These are phyloP conservation scores for Aspergillus phoenicis DNA, from an alignment of 2,329 filamentous ascomycete species.

Conservation along the genomic window DNA sequence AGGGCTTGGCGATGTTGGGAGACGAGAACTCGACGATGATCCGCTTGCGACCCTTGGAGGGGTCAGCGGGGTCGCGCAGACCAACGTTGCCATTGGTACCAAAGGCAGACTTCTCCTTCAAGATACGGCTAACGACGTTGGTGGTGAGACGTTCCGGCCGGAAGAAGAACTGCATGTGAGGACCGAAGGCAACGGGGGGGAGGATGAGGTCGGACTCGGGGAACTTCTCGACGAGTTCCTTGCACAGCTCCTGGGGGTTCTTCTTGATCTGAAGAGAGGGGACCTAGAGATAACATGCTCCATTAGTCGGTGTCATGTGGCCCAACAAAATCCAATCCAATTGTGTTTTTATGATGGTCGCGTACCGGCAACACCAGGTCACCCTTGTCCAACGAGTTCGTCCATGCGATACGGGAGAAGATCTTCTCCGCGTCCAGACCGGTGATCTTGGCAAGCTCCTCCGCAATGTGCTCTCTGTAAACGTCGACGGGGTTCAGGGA, in stretches of 20 bases:
- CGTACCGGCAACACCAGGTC: constrained; percentile 49
- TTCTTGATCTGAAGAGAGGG: constrained; percentile 55
- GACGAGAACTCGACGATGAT: constrained; percentile 68
- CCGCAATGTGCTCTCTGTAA: constrained; percentile 50
- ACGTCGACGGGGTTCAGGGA: constrained; percentile 51
- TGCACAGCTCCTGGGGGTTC: constrained; percentile 59
- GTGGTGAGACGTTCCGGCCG: constrained; percentile 58
- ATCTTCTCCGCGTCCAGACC: constrained; percentile 45
- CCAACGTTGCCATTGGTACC: constrained; percentile 64
- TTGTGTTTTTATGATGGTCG: background rate
- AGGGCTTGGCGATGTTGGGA: constrained; percentile 69
- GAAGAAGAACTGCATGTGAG: constrained; percentile 69
- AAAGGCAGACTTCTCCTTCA: constrained; percentile 58
- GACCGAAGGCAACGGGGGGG: constrained; percentile 58
- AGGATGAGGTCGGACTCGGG: constrained; percentile 61
- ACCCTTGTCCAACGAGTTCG: constrained; percentile 50
- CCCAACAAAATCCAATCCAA: background rate
- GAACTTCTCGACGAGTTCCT: constrained; percentile 60
- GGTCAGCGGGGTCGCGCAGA: constrained; percentile 59
- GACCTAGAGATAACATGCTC: constrained; percentile 31
- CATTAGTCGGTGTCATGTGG: constrained; percentile 13
- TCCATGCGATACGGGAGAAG: constrained; percentile 47
- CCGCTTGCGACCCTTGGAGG: constrained; percentile 59
- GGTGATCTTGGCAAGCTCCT: constrained; percentile 41
- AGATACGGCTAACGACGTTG: constrained; percentile 62